A percentile compares a stretch with the other conserved stretches of the same genome.
These are phyloP conservation scores for Tolypocladium ophioglossoides DNA, from an alignment of 2,329 filamentous ascomycete species.

Conservation along the genomic window DNA sequence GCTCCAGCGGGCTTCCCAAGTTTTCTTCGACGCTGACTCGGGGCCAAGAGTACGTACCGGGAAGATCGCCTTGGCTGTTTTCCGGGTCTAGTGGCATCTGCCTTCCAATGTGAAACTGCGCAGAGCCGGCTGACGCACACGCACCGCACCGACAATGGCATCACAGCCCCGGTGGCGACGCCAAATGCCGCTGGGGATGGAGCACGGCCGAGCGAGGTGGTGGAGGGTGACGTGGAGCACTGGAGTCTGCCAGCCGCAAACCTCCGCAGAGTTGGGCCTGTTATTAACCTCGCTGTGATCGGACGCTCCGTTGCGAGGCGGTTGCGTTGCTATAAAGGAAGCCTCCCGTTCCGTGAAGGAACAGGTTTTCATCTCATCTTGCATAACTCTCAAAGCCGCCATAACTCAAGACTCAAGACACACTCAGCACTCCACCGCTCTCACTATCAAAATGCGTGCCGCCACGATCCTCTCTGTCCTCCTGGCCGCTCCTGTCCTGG, in stretches of 20 bases:
- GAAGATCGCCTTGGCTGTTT: neutral
- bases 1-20: neutral
- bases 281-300: no score
- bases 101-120: neutral
- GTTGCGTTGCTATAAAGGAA: neutral
- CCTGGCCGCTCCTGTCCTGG: slow-evolving; percentile 7
- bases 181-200: neutral
- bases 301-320: neutral
- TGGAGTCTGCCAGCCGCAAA: neutral
- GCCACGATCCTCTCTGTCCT: slow-evolving; percentile 5
- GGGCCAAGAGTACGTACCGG: neutral
- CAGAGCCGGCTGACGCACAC: neutral
- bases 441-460: slow-evolving; percentile 9
- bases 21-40: neutral
- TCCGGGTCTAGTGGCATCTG: neutral
- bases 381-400: neutral
- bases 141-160: neutral
- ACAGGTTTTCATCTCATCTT: neutral
- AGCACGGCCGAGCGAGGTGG: neutral
- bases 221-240: neutral
- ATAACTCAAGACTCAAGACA: neutral
- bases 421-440: neutral
- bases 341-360: neutral
- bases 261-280: no score
- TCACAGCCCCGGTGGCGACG: neutral